Conservation (phyloP, 305 asterid species). For the Petunia hybrid region DNA sequence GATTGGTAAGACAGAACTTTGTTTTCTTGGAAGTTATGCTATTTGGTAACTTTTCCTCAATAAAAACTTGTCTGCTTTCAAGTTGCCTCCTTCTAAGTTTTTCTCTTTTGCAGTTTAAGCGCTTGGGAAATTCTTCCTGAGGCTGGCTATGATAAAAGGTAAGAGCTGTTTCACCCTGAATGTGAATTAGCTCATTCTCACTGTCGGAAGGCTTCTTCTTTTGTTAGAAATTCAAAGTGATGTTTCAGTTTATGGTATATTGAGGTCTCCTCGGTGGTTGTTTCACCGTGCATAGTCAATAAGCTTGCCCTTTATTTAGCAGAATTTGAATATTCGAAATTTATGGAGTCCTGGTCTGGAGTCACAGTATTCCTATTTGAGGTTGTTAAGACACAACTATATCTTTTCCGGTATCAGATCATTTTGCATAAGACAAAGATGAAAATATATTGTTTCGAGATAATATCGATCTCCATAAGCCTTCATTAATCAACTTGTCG, state of each 20-base stretch:
- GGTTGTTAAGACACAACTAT: background rate
- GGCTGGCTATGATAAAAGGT: slow-evolving; percentile 76
- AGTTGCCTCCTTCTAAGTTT: slow-evolving; percentile 2
- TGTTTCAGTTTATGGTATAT: background rate
- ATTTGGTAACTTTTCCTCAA: slow-evolving; percentile 15
- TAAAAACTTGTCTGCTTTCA: slow-evolving; percentile 29
- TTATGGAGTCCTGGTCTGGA: background rate
- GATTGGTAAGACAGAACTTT: slow-evolving; percentile 64
- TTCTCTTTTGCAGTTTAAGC: slow-evolving; percentile 61
- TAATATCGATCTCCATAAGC: too few relatives aligned
- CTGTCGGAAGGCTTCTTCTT: background rate
- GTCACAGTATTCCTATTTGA: slow-evolving; percentile 8
- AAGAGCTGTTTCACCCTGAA: slow-evolving; percentile 32
- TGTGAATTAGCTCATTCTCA: background rate
- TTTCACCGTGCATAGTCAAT: background rate
- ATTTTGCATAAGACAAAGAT: background rate
- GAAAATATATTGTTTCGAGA: too few relatives aligned
- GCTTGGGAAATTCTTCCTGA: slow-evolving; percentile 94
- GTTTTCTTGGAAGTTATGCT: slow-evolving; percentile 18
- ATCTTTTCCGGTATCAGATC: background rate
- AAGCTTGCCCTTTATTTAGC: background rate
- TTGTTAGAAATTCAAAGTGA: background rate
- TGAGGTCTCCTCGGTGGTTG: background rate
- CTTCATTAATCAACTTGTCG: slow-evolving; percentile 11
- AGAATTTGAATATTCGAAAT: background rate